Conservation (phyloP, 495 filamentous ascomycete genomes). For the Penicillium fimorum region DNA sequence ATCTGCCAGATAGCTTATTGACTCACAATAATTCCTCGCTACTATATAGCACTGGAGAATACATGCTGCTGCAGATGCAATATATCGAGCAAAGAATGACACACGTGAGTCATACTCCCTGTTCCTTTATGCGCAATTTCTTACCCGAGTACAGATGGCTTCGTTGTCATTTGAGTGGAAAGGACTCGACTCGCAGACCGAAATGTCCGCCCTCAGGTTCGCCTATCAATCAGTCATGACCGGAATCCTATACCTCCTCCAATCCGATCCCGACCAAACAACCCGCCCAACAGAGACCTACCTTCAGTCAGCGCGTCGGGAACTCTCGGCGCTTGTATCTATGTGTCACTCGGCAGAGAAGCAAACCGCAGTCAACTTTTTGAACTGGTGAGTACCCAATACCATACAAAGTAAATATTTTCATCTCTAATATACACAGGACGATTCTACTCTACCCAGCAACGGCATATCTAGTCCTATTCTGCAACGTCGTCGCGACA, state of each 20-base stretch:
- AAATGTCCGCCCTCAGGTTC: conserved; percentile 24
- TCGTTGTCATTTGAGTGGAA: conserved; percentile 17
- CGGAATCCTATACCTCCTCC: conserved; percentile 18
- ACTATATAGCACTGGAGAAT: not conserved
- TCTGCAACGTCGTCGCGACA: conserved; percentile 23
- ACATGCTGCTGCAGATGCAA: conserved; percentile 19
- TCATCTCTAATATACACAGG: conserved; percentile 9
- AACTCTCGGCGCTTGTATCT: conserved; percentile 18
- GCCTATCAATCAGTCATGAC: conserved; percentile 26
- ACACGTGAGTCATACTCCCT: conserved; percentile 5
- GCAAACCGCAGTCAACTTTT: conserved; percentile 18
- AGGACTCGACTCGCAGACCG: conserved; percentile 18
- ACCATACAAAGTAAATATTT: not conserved
- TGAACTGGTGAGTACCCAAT: conserved; percentile 20
- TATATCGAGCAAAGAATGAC: conserved; percentile 15
- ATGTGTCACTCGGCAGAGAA: conserved; percentile 22
- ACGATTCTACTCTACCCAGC: conserved; percentile 23
- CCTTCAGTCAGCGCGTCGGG: conserved; percentile 24
- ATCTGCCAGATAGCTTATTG: conserved; percentile 1
- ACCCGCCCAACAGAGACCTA: conserved; percentile 8
- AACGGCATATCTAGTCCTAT: conserved; percentile 21
- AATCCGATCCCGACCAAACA: conserved; percentile 1
- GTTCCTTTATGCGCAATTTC: not conserved
- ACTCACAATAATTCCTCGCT: not conserved
- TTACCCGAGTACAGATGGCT: conserved; percentile 10